Evolutionary conservation across 441 rosid species (phyloP), one percentile per base, ranked within the genome.

Genomic region (Brassica balearica): DNA sequence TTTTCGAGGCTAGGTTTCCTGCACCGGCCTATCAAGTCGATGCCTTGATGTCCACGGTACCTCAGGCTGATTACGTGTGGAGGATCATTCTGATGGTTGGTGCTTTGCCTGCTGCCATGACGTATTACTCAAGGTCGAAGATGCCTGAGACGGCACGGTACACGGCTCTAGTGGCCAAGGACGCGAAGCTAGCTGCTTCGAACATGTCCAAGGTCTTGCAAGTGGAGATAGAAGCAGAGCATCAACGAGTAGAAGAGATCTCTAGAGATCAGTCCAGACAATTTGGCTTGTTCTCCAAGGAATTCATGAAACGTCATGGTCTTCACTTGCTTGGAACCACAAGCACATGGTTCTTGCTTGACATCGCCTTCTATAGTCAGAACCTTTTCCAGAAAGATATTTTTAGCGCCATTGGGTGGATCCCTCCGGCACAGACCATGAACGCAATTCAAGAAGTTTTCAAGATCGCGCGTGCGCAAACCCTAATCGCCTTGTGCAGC

Each of bases 131-230:
- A 80, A 78, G 96, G 69, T 81, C 88, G 85, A 93, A 93, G 79
- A 93, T 93, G 95, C 97, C 96, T 0, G 96, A 93, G 72, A 93
- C 97, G 0, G 96, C 97, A 1, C 88, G 97, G 63, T 93, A 88
- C 88, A 93, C 96, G 0, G 96, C 96, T 25, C 91, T 91, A 8
- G 97, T 93, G 10, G 97, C 97, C 4, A 91, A 89, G 88, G 84
- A 93, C 34, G 85, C 87, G 0, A 82, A 88, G 48, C 89, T 82
- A 80, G 96, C 96, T 1, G 93, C 94, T 9, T 63, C 92, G 0
- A 92, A 93, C 63, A 91, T 91, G 96, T 87, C 97, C 6, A 91
- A 88, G 82, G 98, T 93, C 27, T 53, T 93, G 75, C 92, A 91
- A 77, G 73, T 88, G 20, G 92, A 93, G 32, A 73, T 91, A 6